Conservation (phyloP, 257 asterid species). For the Petunia secreta region DNA sequence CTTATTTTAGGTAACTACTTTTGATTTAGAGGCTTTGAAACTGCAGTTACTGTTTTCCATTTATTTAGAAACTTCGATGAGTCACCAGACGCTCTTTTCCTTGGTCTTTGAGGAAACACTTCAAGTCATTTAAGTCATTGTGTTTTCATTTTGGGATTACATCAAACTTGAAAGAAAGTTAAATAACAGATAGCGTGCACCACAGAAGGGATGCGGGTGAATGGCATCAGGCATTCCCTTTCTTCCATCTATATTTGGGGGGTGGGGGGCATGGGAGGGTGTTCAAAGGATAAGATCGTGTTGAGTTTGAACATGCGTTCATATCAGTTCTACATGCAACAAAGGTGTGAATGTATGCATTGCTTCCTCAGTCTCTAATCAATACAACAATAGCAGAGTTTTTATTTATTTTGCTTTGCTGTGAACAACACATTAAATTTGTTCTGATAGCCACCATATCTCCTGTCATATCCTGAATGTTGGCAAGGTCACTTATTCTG, state of each 20-base stretch:
- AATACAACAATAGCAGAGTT: not conserved
- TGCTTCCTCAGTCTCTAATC: not conserved
- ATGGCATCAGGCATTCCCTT: too few relatives aligned
- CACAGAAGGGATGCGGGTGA: too few relatives aligned
- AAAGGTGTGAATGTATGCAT: not conserved
- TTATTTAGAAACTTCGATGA: not conserved
- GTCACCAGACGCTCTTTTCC: not conserved
- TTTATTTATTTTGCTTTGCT: not conserved
- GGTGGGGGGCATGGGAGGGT: too few relatives aligned
- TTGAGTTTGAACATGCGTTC: too few relatives aligned
- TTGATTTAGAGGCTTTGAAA: not conserved
- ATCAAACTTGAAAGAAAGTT: too few relatives aligned
- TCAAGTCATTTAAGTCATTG: not conserved
- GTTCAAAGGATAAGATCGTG: too few relatives aligned
- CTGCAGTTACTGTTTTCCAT: not conserved
- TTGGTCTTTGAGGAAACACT: not conserved
- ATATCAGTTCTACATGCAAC: not conserved
- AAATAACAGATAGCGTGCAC: too few relatives aligned
- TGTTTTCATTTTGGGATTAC: too few relatives aligned
- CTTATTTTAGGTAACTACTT: constrained; percentile 60
- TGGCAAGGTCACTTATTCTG: too few relatives aligned
- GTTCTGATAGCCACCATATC: too few relatives aligned
- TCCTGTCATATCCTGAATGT: too few relatives aligned
- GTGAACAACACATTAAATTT: not conserved
- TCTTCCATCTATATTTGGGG: too few relatives aligned